phyloP scores from a whole-genome alignment of 1,139 yeast genomes.

The Lodderomyces parapsilosis region DNA sequence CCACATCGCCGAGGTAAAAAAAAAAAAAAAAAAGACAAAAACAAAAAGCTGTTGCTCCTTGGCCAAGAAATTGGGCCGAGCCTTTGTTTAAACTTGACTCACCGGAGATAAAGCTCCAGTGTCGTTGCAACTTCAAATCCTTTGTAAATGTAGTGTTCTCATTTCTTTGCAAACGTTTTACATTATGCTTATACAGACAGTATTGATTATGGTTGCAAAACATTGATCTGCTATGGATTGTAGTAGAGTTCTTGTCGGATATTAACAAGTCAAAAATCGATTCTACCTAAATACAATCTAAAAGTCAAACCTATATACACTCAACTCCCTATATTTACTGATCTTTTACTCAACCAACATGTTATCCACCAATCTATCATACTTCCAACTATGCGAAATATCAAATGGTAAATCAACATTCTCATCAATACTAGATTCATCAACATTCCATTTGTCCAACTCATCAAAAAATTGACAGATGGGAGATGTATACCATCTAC shows the following conservation, averaged over 20 bases:
- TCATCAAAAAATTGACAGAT: conserved; percentile 34
- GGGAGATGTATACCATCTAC: conserved; percentile 54
- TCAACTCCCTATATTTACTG: too few species aligned
- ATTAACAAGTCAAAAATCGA: too few species aligned
- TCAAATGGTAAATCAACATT: conserved; percentile 28
- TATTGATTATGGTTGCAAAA: neutral
- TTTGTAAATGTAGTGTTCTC: too few species aligned
- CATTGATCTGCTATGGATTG: too few species aligned
- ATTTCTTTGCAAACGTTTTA: too few species aligned
- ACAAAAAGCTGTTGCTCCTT: neutral
- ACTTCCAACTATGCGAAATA: conserved; percentile 26
- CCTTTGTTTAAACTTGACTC: neutral
- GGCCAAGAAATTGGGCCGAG: too few species aligned
- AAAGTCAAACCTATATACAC: too few species aligned
- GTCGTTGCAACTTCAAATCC: too few species aligned
- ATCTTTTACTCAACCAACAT: conserved; percentile 11
- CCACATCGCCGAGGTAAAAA: too few species aligned
- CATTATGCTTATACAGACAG: too few species aligned
- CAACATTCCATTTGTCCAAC: conserved; percentile 27
- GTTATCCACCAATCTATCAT: conserved; percentile 27
- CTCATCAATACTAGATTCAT: conserved; percentile 11
- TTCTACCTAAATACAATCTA: neutral
- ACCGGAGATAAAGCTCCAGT: neutral
- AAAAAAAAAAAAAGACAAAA: neutral
- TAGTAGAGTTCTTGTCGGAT: too few species aligned